A percentile compares a stretch with the other conserved stretches of the same genome.
Evolutionary conservation across 2,329 filamentous ascomycete genomes (phyloP).

Genomic region (Penicillium rolfsii): DNA sequence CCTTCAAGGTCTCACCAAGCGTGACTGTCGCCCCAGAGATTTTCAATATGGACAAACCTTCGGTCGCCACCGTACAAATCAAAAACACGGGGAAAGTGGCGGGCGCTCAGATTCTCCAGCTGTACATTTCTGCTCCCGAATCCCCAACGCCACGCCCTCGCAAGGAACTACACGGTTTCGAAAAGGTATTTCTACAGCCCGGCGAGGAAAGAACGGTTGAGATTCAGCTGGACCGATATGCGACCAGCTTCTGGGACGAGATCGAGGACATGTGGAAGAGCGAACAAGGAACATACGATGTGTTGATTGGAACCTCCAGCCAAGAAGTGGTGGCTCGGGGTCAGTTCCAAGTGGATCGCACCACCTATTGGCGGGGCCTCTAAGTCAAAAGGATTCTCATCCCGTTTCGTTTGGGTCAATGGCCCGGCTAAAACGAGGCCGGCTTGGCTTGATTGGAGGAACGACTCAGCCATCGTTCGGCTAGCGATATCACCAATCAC

Average conservation of each 20-base stretch:
- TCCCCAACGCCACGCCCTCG: slow-evolving; percentile 40
- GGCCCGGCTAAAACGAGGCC: slow-evolving; percentile 11
- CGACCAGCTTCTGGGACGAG: slow-evolving; percentile 50
- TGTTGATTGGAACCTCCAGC: slow-evolving; percentile 42
- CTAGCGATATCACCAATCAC: slow-evolving; percentile 8
- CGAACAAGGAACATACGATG: slow-evolving; percentile 43
- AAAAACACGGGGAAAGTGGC: slow-evolving; percentile 56
- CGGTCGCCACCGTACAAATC: slow-evolving; percentile 50
- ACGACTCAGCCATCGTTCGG: slow-evolving; percentile 13
- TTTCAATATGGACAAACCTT: slow-evolving; percentile 48
- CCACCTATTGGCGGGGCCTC: slow-evolving; percentile 32
- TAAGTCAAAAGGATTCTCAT: neutral
- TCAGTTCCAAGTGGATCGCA: slow-evolving; percentile 24
- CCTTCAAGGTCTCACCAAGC: slow-evolving; percentile 54
- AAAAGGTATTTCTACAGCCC: slow-evolving; percentile 46
- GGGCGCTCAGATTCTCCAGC: slow-evolving; percentile 58
- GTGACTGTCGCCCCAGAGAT: slow-evolving; percentile 23
- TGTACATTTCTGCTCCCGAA: slow-evolving; percentile 39
- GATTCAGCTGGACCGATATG: slow-evolving; percentile 40
- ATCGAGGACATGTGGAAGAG: slow-evolving; percentile 45
- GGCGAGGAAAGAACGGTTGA: slow-evolving; percentile 39
- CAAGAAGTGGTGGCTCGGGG: slow-evolving; percentile 27
- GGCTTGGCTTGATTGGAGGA: slow-evolving; percentile 14
- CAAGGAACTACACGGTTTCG: slow-evolving; percentile 52
- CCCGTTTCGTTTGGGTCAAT: slow-evolving; percentile 4